phyloP scores from a whole-genome alignment of 768 basidiomycete species.

The Dacryopinax spathularia region DNA sequence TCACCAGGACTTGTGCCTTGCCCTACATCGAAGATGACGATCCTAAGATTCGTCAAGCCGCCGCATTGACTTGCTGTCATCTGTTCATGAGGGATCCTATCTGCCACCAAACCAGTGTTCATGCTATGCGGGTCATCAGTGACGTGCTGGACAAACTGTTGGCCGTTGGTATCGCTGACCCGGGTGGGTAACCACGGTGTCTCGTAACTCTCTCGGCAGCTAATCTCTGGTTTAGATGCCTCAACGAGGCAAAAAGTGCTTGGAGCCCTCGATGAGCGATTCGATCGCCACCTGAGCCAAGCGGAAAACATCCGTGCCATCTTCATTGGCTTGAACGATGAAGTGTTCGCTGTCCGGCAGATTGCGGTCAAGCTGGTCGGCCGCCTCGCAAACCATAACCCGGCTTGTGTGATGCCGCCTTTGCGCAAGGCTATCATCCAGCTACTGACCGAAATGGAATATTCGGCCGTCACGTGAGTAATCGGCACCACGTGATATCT shows the following conservation, averaged over 20 bases:
- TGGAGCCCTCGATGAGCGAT: constrained; percentile 73
- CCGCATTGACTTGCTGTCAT: constrained; percentile 81
- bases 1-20: constrained; percentile 78
- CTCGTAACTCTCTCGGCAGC: background rate
- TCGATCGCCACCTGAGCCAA: constrained; percentile 93
- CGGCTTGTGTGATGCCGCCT: constrained; percentile 97
- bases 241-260: constrained; percentile 77
- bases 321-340: constrained; percentile 95
- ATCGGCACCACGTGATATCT: constrained; percentile 7
- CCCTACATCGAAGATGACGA: constrained; percentile 91
- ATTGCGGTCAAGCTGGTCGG: constrained; percentile 87
- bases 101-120: constrained; percentile 86
- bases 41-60: constrained; percentile 71
- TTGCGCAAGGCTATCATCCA: constrained; percentile 91
- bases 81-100: constrained; percentile 92
- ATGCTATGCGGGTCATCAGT: constrained; percentile 92
- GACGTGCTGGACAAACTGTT: constrained; percentile 95
- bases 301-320: constrained; percentile 95
- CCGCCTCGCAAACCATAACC: constrained; percentile 85
- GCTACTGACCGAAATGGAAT: constrained; percentile 89
- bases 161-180: constrained; percentile 91
- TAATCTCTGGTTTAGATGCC: constrained; percentile 37
- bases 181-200: constrained; percentile 53
- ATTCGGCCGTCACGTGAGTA: constrained; percentile 77
- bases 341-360: constrained; percentile 83